Evolutionary conservation across 768 basidiomycete species (phyloP).

Genomic region (Harrya chromipes): DNA sequence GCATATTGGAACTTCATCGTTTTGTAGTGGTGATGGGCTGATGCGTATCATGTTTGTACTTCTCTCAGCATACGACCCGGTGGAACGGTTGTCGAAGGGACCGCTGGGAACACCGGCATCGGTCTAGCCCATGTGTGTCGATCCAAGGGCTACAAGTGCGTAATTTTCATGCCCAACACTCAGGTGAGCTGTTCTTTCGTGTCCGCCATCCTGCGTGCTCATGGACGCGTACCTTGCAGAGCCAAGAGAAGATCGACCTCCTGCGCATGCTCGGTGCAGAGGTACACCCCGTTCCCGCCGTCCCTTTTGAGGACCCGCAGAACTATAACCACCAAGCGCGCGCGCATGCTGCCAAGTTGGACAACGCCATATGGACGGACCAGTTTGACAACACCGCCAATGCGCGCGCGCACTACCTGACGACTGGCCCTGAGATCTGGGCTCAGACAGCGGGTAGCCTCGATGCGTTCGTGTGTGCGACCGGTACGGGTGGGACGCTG

Average conservation of each 20-base stretch:
- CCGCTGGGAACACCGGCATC: constrained; percentile 97
- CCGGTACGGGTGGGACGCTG: constrained; percentile 94
- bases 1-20: neutral
- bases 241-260: constrained; percentile 98
- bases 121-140: constrained; percentile 95
- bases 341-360: constrained; percentile 69
- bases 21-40: neutral
- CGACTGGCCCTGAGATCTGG: constrained; percentile 98
- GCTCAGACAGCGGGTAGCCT: constrained; percentile 74
- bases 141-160: constrained; percentile 91
- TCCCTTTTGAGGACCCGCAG: constrained; percentile 89
- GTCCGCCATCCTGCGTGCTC: neutral
- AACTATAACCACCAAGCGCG: constrained; percentile 99
- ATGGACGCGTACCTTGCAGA: constrained; percentile 44
- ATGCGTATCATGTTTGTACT: neutral
- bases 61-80: constrained; percentile 71
- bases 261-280: constrained; percentile 97
- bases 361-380: constrained; percentile 93
- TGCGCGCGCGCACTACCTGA: constrained; percentile 77
- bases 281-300: constrained; percentile 93
- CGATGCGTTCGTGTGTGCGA: constrained; percentile 91
- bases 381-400: constrained; percentile 98
- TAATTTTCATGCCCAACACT: constrained; percentile 98
- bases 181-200: constrained; percentile 49
- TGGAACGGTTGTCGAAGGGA: constrained; percentile 97